Conservation (phyloP, 2,329 filamentous ascomycete species). For the Xenosphaeropsis pyriputrescens region DNA sequence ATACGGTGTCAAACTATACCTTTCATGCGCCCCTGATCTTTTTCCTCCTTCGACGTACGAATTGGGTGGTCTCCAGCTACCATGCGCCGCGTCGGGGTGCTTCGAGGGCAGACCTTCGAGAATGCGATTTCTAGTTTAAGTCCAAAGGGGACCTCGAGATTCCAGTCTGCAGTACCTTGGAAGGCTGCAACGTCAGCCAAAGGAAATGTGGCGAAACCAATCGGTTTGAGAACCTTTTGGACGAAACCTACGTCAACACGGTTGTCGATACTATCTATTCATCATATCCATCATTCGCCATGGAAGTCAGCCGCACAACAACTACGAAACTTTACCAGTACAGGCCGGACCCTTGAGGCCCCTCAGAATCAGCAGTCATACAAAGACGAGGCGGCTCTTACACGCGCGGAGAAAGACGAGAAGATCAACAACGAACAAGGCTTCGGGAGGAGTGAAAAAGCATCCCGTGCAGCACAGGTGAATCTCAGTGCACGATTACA, state of each 20-base stretch:
- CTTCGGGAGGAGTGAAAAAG: constrained; percentile 68
- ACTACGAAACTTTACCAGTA: constrained; percentile 14
- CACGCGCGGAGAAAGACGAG: constrained; percentile 26
- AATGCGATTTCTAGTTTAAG: no score
- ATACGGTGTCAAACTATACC: no score
- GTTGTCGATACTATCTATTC: constrained; percentile 4
- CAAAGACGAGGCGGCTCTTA: constrained; percentile 19
- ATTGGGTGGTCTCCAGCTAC: no score
- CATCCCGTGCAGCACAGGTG: constrained; percentile 72
- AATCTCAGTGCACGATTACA: constrained; percentile 80
- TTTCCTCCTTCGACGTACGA: no score
- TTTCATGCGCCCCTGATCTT: no score
- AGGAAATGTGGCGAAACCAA: no score
- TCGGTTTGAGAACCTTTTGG: no score
- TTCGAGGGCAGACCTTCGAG: no score
- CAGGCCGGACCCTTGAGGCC: constrained; percentile 8
- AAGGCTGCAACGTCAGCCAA: no score
- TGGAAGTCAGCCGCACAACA: constrained; percentile 15
- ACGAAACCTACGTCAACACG: constrained; percentile 4
- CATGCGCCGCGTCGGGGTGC: no score
- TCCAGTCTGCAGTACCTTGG: neutral
- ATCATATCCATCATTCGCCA: constrained; percentile 3
- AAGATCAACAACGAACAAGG: constrained; percentile 31
- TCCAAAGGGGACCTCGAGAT: no score
- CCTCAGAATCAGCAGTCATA: constrained; percentile 13